Evolutionary conservation across 352 stramenopile genomes (phyloP), one percentile per base, ranked within the genome.

Genomic region (Globisporangium solare): DNA sequence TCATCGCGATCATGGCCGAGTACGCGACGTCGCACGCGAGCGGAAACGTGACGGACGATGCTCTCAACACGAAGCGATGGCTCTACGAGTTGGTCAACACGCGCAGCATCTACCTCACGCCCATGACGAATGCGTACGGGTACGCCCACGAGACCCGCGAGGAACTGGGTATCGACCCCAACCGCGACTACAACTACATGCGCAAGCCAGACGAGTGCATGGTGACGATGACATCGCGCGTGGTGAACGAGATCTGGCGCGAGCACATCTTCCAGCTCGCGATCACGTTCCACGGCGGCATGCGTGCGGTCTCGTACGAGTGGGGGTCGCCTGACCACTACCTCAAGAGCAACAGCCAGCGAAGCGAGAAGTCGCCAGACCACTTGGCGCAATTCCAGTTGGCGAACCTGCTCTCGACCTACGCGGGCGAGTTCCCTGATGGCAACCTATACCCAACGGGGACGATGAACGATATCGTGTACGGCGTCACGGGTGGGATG

Each of bases 101-200:
- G 40, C 78, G 88, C 41, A 85, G 81, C 54, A 66, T 95, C 20
- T 68, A 88, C 47, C 61, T 94, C 58, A 90, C 89, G 55, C 95
- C 95, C 31, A 98, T 94, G 65, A 96, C 95, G 20, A 99, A 99
- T 60, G 88, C 94, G 11, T 83, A 96, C 47, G 97, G 97, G 17
- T 98, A 98, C 71, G 76, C 75, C 17, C 73, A 85, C 37, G 73
- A 96, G 61, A 51, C 61, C 45, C 80, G 95, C 31, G 73, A 83
- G 32, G 97, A 99, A 70, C 63, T 83, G 6, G 47, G 51, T 0
- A 68, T 99, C 21, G 97, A 99, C 71, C 96, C 97, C 24, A 99
- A 99, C 70, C 87, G 97, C 35, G 97, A 99, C 69, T 99, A 99
- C 78, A 96, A 97, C 51, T 98, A 98, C 69, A 94, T 98, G 82